phyloP scores from a whole-genome alignment of 139 green algal species.

The Chlamydomonas incerta region DNA sequence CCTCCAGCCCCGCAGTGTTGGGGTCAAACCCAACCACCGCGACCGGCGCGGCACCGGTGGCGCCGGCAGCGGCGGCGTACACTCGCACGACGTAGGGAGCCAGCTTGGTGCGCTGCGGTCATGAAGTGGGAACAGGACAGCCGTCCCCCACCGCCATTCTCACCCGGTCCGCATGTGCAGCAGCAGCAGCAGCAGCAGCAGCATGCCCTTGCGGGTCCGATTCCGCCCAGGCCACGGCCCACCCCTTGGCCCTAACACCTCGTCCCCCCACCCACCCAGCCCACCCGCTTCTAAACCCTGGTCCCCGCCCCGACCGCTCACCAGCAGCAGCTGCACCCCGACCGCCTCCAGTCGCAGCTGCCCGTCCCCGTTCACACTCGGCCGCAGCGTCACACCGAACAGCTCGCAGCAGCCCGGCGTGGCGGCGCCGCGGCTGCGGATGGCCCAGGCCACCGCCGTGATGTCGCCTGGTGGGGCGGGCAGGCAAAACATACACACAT shows the following conservation, averaged over 20 bases:
- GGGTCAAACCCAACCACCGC: slow-evolving; percentile 58
- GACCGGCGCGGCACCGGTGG: neutral
- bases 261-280: too few species aligned
- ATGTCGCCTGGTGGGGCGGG: slow-evolving; percentile 22
- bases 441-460: slow-evolving; percentile 49
- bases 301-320: neutral
- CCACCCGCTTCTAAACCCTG: too few species aligned
- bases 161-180: too few species aligned
- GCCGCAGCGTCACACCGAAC: slow-evolving; percentile 39
- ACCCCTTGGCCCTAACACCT: too few species aligned
- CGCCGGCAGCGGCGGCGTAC: neutral
- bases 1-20: neutral
- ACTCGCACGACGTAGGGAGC: slow-evolving; percentile 53
- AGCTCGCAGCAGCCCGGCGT: slow-evolving; percentile 47
- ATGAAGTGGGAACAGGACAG: too few species aligned
- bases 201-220: too few species aligned
- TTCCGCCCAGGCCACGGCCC: too few species aligned
- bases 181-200: too few species aligned
- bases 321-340: slow-evolving; percentile 55
- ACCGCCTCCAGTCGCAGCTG: slow-evolving; percentile 14
- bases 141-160: too few species aligned
- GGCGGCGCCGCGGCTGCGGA: slow-evolving; percentile 10
- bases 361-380: neutral
- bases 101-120: slow-evolving; percentile 43
- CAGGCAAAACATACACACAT: too few species aligned